Evolutionary conservation across 805 yeast species (phyloP).

Genomic region (Suhomyces sp.): DNA sequence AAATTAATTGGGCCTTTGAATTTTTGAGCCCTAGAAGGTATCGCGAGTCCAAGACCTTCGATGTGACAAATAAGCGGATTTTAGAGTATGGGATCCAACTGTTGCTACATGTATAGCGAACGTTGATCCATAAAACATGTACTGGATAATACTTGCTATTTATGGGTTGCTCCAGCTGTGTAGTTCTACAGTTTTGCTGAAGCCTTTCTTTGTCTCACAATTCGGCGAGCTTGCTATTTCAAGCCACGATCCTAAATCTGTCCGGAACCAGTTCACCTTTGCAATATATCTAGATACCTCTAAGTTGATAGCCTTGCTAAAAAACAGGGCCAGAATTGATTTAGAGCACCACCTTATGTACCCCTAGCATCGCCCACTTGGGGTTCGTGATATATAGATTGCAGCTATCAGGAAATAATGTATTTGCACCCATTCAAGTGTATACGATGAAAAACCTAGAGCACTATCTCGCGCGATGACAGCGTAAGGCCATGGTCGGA

Average conservation of each 20-base stretch:
- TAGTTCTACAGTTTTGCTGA: background rate
- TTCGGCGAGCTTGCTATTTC: background rate
- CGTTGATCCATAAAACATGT: background rate
- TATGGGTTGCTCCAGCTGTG: background rate
- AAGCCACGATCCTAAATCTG: background rate
- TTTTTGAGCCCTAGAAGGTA: background rate
- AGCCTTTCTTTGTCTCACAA: background rate
- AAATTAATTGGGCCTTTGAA: background rate
- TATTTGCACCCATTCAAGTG: background rate
- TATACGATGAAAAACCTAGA: background rate
- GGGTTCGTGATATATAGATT: background rate
- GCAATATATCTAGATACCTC: background rate
- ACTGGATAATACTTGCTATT: background rate
- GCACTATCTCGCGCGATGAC: background rate
- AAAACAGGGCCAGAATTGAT: background rate
- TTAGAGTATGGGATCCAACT: no score
- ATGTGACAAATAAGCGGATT: no score
- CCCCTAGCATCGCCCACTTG: background rate
- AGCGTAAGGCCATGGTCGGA: background rate
- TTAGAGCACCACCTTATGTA: background rate
- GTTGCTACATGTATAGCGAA: background rate
- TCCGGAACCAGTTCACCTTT: background rate
- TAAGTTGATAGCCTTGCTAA: background rate
- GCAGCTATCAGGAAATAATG: background rate
- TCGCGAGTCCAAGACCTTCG: background rate